phyloP scores from a whole-genome alignment of 441 rosid genomes.

The Flueggea neowawraea region DNA sequence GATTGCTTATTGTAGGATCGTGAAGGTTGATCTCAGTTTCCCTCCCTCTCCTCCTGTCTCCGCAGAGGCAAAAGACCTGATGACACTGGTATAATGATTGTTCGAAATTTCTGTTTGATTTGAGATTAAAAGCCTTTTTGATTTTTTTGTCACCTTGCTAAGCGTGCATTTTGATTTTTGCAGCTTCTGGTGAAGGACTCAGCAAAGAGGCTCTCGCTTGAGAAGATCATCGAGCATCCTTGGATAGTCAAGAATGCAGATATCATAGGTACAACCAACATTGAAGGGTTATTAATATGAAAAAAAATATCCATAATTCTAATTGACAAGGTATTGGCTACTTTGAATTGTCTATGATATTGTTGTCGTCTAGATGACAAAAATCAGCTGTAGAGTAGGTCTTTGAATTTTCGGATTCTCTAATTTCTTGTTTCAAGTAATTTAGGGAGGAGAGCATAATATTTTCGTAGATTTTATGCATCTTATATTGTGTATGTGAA shows the following conservation, averaged over 20 bases:
- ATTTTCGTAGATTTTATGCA: too few species aligned
- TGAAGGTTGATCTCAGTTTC: slow-evolving; percentile 73
- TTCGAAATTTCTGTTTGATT: too few species aligned
- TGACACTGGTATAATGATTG: slow-evolving; percentile 43
- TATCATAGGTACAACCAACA: slow-evolving; percentile 33
- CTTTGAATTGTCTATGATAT: too few species aligned
- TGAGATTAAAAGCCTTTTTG: not conserved
- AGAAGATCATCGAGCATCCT: slow-evolving; percentile 82
- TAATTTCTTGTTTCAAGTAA: too few species aligned
- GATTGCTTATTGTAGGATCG: slow-evolving; percentile 48
- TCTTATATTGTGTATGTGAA: too few species aligned
- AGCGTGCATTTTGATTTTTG: slow-evolving; percentile 15
- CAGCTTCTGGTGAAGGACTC: slow-evolving; percentile 95
- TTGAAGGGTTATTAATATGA: too few species aligned
- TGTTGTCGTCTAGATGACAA: too few species aligned
- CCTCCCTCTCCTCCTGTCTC: slow-evolving; percentile 66
- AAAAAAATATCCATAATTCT: too few species aligned
- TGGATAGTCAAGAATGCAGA: slow-evolving; percentile 86
- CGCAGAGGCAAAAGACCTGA: slow-evolving; percentile 67
- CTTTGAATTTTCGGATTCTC: too few species aligned
- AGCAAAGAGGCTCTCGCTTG: slow-evolving; percentile 69
- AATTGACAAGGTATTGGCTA: too few species aligned
- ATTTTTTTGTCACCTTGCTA: not conserved
- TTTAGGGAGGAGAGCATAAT: too few species aligned
- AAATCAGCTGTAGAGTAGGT: too few species aligned